Conservation (phyloP, 2,329 filamentous ascomycete species). For the Stagonosporopsis chrysanthemi region DNA sequence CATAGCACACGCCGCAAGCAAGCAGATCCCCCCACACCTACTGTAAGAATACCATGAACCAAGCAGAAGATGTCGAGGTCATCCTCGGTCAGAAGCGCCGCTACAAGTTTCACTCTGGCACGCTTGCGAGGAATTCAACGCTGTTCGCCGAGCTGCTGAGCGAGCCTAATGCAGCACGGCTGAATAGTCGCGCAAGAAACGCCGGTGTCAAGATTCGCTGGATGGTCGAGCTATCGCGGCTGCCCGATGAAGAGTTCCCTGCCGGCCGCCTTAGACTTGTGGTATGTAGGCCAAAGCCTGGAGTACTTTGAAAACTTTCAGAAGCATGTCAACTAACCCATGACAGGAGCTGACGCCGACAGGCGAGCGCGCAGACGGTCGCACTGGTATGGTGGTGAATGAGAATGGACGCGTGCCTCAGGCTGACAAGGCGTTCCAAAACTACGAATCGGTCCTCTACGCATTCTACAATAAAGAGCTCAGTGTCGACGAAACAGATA, state of each 20-base stretch:
- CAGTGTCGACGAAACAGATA: constrained; percentile 50
- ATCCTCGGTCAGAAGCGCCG: constrained; percentile 38
- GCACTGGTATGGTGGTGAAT: constrained; percentile 36
- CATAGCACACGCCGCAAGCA: background rate
- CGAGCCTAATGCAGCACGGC: constrained; percentile 37
- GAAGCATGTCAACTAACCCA: constrained; percentile 1
- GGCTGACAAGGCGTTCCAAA: constrained; percentile 32
- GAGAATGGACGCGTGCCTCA: constrained; percentile 47
- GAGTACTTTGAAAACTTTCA: background rate
- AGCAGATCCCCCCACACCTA: background rate
- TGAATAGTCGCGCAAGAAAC: constrained; percentile 33
- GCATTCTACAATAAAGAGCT: constrained; percentile 56
- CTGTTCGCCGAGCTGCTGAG: constrained; percentile 43
- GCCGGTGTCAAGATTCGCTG: constrained; percentile 40
- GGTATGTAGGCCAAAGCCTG: constrained; percentile 22
- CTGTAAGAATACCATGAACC: constrained; percentile 31
- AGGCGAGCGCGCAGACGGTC: constrained; percentile 37
- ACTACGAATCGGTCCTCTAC: constrained; percentile 56
- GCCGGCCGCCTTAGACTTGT: constrained; percentile 37
- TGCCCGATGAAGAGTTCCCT: constrained; percentile 28
- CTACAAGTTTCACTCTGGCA: constrained; percentile 47
- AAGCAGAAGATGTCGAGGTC: constrained; percentile 47
- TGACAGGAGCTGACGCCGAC: constrained; percentile 45
- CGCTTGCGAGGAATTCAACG: constrained; percentile 43
- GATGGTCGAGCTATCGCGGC: constrained; percentile 43